Evolutionary conservation across 2,329 filamentous ascomycete species (phyloP).

Genomic region (Colletotrichum zoysiae): DNA sequence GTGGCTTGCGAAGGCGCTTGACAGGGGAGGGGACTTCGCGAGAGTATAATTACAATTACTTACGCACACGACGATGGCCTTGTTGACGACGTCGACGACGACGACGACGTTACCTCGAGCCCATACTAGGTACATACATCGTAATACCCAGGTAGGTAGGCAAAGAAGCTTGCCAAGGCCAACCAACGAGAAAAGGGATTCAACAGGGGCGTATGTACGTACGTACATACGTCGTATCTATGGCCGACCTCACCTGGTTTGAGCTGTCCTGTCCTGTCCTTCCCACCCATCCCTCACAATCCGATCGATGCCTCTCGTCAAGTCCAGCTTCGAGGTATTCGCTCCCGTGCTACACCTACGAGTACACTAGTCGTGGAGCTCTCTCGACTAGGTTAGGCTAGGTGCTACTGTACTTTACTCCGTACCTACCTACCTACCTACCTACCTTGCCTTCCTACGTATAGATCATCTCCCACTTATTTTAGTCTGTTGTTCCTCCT

Average conservation of each 20-base stretch:
- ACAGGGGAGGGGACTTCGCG: not conserved
- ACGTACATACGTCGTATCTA: no score
- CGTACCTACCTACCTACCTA: no score
- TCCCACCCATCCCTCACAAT: not conserved
- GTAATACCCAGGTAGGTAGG: no score
- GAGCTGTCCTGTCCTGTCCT: no score
- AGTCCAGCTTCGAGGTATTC: not conserved
- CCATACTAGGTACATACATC: no score
- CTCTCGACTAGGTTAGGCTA: constrained; percentile 11
- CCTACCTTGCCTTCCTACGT: not conserved
- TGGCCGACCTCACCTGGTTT: not conserved
- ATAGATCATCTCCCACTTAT: constrained; percentile 16
- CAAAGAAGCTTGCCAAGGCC: not conserved
- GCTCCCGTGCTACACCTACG: not conserved
- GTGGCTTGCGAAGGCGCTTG: not conserved
- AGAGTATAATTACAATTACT: not conserved
- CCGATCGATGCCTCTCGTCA: not conserved
- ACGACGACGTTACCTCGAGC: no score
- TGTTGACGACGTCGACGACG: not conserved
- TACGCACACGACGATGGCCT: not conserved
- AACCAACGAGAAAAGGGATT: not conserved
- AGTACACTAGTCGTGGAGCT: constrained; percentile 2
- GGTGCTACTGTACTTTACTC: no score
- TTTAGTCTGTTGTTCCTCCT: constrained; percentile 33
- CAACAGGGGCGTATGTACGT: not conserved